Conservation (phyloP, 768 basidiomycete genomes). For the Russula sp. region DNA sequence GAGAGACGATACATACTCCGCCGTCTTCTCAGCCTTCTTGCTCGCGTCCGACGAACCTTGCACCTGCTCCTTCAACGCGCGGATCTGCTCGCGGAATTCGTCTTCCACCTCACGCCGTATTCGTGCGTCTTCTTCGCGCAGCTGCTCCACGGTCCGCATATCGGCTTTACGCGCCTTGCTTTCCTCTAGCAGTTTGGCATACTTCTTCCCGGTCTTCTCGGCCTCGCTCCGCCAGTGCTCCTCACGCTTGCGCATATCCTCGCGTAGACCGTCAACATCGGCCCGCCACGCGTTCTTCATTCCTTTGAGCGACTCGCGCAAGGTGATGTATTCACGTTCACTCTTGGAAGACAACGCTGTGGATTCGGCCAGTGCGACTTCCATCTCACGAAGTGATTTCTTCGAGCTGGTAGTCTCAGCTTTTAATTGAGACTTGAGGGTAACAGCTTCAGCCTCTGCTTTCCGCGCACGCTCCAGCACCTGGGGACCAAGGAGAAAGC, state of each 20-base stretch:
- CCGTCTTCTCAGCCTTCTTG: constrained; percentile 51
- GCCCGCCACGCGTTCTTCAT: constrained; percentile 67
- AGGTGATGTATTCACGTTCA: constrained; percentile 74
- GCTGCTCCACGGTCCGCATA: constrained; percentile 40
- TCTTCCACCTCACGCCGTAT: constrained; percentile 52
- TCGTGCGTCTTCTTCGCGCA: constrained; percentile 44
- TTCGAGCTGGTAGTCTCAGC: constrained; percentile 64
- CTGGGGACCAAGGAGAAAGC: constrained; percentile 29
- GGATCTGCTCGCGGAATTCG: constrained; percentile 52
- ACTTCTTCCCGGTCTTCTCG: constrained; percentile 63
- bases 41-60: constrained; percentile 47
- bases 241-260: constrained; percentile 71
- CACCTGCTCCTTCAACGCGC: constrained; percentile 43
- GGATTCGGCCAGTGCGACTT: constrained; percentile 61
- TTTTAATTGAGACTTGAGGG: constrained; percentile 67
- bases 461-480: constrained; percentile 80
- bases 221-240: constrained; percentile 60
- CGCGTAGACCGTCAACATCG: constrained; percentile 62
- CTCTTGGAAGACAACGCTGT: constrained; percentile 71
- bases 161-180: constrained; percentile 44
- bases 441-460: constrained; percentile 68
- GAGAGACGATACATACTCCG: constrained; percentile 41
- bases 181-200: constrained; percentile 55
- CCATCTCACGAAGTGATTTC: constrained; percentile 76
- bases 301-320: constrained; percentile 69